Evolutionary conservation across 1,284 basidiomycete genomes (phyloP).

Genomic region (Lentinula novae-zelandiae): DNA sequence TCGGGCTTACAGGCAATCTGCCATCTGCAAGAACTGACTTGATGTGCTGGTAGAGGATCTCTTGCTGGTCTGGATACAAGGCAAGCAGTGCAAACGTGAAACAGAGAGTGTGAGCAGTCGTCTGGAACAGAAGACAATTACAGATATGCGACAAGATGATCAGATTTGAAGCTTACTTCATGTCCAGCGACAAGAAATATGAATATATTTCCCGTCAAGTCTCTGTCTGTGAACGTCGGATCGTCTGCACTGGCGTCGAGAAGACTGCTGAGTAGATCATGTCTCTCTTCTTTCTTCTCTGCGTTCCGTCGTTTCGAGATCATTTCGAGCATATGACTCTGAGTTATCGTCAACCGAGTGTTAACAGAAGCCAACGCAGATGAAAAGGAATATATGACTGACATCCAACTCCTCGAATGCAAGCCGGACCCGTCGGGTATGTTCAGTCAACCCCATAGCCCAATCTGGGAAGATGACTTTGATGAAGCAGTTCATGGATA

Average conservation of each 20-base stretch:
- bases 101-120: constrained; percentile 23
- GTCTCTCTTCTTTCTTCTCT: constrained; percentile 38
- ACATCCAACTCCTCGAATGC: constrained; percentile 52
- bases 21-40: constrained; percentile 35
- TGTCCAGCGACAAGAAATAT: constrained; percentile 59
- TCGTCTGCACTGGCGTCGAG: constrained; percentile 44
- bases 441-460: constrained; percentile 37
- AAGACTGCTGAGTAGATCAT: constrained; percentile 56
- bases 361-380: background rate
- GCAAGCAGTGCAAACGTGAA: constrained; percentile 15
- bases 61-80: constrained; percentile 45
- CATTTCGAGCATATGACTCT: constrained; percentile 58
- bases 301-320: constrained; percentile 38
- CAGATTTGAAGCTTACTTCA: constrained; percentile 35
- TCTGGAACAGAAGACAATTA: constrained; percentile 14
- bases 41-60: constrained; percentile 42
- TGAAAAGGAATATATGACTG: constrained; percentile 11
- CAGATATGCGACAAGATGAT: background rate
- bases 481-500: constrained; percentile 39
- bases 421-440: constrained; percentile 29
- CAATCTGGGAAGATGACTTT: constrained; percentile 43
- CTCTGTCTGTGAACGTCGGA: constrained; percentile 38
- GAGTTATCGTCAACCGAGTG: background rate
- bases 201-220: constrained; percentile 58
- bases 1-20: constrained; percentile 34